Conservation (phyloP, 768 basidiomycete genomes). For the Psilocybe azurescens region DNA sequence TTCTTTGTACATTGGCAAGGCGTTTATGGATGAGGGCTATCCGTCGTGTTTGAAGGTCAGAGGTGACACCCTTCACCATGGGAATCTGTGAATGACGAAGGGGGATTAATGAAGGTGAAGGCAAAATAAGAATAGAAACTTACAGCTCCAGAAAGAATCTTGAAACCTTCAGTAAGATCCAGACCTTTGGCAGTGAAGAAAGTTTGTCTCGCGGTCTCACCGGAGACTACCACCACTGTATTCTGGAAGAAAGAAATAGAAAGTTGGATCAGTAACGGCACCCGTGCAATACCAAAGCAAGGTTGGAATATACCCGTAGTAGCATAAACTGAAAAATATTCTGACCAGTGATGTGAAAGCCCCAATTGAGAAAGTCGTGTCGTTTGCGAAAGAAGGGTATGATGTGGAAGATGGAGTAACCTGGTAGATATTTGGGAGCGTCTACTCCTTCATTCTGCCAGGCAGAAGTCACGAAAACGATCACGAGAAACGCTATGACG, state of each 20-base stretch:
- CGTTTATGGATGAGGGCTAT: conserved; percentile 76
- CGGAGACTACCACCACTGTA: conserved; percentile 77
- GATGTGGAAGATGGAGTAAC: conserved; percentile 61
- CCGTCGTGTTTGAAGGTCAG: conserved; percentile 65
- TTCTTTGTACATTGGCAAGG: conserved; percentile 64
- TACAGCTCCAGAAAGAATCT: conserved; percentile 79
- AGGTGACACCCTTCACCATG: conserved; percentile 76
- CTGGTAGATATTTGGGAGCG: conserved; percentile 61
- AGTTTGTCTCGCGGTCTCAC: conserved; percentile 67
- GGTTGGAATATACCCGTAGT: conserved; percentile 55
- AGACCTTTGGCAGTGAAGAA: conserved; percentile 76
- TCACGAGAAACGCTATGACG: conserved; percentile 50
- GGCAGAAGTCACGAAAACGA: conserved; percentile 49
- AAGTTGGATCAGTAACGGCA: conserved; percentile 10
- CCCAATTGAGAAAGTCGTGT: conserved; percentile 76
- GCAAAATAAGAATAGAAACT: conserved; percentile 34
- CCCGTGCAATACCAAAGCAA: conserved; percentile 4
- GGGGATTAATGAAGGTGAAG: conserved; percentile 25
- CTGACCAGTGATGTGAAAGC: conserved; percentile 70
- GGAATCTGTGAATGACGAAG: conserved; percentile 57
- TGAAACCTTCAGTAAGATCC: conserved; percentile 82
- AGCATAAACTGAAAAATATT: conserved; percentile 74
- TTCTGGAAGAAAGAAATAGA: conserved; percentile 48
- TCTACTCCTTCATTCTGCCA: conserved; percentile 54
- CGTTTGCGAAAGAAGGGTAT: conserved; percentile 71